Base-by-base conservation (phyloP, 495 filamentous ascomycete species). In the Aspergillus cavernicola region DNA sequence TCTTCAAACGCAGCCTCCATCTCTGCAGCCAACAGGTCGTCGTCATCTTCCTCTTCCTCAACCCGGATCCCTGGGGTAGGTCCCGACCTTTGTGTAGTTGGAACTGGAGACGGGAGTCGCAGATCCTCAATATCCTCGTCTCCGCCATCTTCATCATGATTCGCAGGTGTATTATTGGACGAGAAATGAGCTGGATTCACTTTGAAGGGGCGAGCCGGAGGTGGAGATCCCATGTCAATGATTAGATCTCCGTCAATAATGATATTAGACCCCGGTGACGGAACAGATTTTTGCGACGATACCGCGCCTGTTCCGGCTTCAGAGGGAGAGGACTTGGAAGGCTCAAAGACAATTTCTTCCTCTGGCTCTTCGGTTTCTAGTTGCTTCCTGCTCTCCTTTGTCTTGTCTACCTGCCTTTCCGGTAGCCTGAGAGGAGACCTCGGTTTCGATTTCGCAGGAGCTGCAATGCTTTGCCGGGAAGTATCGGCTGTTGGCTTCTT, bases 201-300 rank as follows among this genome's bases (percentile, higher is more conserved):
- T n/a, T 63, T 64, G 53, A 71, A 71, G 13, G 64, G 64, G 23
- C 66, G 66, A 8, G 64, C 62, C 10, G 67, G 70, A 12, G 63
- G 71, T 35, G 74, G 74, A 20, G 74, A 78, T 24, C 74, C 74
- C 74, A 78, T 78, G 43, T 78, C 74, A 40, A 78, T 78, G 42
- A 76, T 78, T 8, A 78, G 59, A 44, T 76, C 73, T 4, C 70
- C 73, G 9, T 78, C 74, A 23, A 76, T 61, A 38, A 78, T 76
- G 31, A 78, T 75, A 36, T 78, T 76, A 1, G 71, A 71, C 16
- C 60, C 63, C 0, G 71, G 69, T 6, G 74, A 76, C 13, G 69
- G 66, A 26, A 60, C 54, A 3, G 66, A 58, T 39, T 66, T 67
- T 22, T 71, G 67, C 5, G 74, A 54, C 6, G 56, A 73, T 38